Conservation (phyloP, 2,329 filamentous ascomycete genomes). For the Leptoxyphium fumago region DNA sequence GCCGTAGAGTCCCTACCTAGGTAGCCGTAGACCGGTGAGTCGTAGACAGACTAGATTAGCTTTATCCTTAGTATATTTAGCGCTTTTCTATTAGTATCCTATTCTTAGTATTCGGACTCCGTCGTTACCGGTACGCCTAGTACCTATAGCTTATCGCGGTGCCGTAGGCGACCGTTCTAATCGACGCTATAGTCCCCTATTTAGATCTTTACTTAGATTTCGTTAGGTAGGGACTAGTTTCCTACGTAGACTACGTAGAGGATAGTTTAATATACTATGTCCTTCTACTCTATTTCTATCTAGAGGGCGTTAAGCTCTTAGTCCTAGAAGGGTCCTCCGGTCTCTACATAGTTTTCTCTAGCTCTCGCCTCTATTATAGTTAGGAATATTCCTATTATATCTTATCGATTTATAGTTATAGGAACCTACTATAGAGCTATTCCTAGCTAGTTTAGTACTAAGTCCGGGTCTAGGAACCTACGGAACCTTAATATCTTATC, state of each 20-base stretch:
- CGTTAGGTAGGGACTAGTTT: neutral
- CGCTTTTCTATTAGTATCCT: neutral
- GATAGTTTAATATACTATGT: neutral
- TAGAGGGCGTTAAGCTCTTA: neutral
- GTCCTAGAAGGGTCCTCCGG: neutral
- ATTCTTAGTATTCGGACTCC: neutral
- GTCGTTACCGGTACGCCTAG: neutral
- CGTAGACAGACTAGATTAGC: neutral
- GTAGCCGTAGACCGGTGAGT: neutral
- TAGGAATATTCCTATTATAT: neutral
- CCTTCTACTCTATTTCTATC: neutral
- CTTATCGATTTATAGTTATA: neutral
- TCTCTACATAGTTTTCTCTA: no score
- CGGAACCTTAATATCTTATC: slow-evolving; percentile 1
- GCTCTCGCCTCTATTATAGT: no score
- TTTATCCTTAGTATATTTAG: neutral
- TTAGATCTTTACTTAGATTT: neutral
- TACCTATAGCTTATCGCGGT: neutral
- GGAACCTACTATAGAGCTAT: neutral
- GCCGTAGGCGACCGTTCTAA: neutral
- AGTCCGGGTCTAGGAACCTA: slow-evolving; percentile 2
- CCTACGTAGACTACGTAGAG: neutral
- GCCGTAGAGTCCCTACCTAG: neutral
- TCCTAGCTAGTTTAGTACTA: neutral
- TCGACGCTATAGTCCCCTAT: neutral